A percentile compares a stretch with the other conserved stretches of the same genome.
These are phyloP conservation scores for Botrytis fabae DNA, from an alignment of 2,329 filamentous ascomycete genomes.

Conservation along the genomic window DNA sequence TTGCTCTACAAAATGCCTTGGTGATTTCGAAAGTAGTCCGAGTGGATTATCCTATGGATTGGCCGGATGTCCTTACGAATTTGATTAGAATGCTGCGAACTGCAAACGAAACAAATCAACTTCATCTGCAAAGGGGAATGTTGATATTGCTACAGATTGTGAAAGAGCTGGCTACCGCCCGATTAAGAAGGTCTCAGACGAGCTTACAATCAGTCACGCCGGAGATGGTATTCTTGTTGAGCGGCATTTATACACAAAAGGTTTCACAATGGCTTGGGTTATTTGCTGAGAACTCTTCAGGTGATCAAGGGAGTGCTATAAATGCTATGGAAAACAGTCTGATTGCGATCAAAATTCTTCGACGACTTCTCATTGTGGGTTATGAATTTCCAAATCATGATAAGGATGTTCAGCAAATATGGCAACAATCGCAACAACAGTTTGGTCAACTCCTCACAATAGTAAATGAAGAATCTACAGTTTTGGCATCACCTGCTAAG, in stretches of 20 bases:
- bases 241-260: conserved; percentile 74
- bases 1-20: conserved; percentile 86
- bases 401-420: conserved; percentile 73
- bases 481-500: conserved; percentile 54
- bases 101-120: conserved; percentile 56
- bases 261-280: conserved; percentile 67
- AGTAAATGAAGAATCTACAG: conserved; percentile 56
- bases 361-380: conserved; percentile 75
- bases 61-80: conserved; percentile 64
- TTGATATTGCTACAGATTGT: conserved; percentile 80
- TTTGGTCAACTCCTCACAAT: conserved; percentile 74
- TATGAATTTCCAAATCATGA: conserved; percentile 85
- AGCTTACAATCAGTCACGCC: conserved; percentile 77
- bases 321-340: conserved; percentile 75
- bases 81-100: conserved; percentile 65
- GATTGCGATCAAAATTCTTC: conserved; percentile 73
- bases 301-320: conserved; percentile 59
- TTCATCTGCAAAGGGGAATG: conserved; percentile 70
- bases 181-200: conserved; percentile 71
- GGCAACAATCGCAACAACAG: conserved; percentile 74
- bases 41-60: conserved; percentile 85
- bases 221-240: conserved; percentile 79
- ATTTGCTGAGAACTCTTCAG: conserved; percentile 54
- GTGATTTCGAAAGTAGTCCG: conserved; percentile 85
- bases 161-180: conserved; percentile 84